Base-by-base conservation (phyloP, 2,329 filamentous ascomycete genomes). In the Neopestalotiopsis clavispora region DNA sequence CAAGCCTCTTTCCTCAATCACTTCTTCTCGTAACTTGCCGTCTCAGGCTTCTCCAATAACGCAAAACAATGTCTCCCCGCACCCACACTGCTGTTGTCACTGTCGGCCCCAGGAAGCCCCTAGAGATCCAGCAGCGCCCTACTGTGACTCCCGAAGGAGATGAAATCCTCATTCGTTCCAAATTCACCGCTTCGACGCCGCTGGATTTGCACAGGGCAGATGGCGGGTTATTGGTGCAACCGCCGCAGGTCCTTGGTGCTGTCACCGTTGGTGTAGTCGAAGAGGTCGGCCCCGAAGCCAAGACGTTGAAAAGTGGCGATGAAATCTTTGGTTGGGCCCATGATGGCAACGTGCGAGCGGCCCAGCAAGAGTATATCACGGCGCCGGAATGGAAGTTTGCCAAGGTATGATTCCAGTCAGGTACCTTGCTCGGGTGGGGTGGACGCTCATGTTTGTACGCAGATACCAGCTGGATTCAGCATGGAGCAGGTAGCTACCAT, bases 131-230 rank as follows among this genome's bases (percentile, higher is more conserved):
- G 56, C 69, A 70, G 49, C 73, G 72, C 42, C 74, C 73, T 13
- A 77, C 75, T 0, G 67, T 72, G 56, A 14, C 75, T 4, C 84
- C 85, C 0, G 69, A 72, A 1, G 74, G 76, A 1, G 81, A 84
- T 45, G 85, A 91, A 76, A 83, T 89, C 42, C 81, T 84, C 17
- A 78, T 91, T 56, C 83, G 81, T 32, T 85, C 88, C 10, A 79
- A 85, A 68, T 91, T 87, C 86, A 89, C 87, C 1, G 84, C 87
- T 2, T 89, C 88, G 1, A 88, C 86, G 1, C 89, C 89, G 0
- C 79, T 91, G 0, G 88, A 91, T 72, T 79, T 91, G 5, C 89
- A 91, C 77, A 85, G 88, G 69, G 86, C 87, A 59, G 88, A 90
- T 72, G 88, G 89, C 45, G 87, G 87, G 0, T 79, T 91, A 0